phyloP scores from a whole-genome alignment of 164 flowering plant species.

The Vitis rupestris region DNA sequence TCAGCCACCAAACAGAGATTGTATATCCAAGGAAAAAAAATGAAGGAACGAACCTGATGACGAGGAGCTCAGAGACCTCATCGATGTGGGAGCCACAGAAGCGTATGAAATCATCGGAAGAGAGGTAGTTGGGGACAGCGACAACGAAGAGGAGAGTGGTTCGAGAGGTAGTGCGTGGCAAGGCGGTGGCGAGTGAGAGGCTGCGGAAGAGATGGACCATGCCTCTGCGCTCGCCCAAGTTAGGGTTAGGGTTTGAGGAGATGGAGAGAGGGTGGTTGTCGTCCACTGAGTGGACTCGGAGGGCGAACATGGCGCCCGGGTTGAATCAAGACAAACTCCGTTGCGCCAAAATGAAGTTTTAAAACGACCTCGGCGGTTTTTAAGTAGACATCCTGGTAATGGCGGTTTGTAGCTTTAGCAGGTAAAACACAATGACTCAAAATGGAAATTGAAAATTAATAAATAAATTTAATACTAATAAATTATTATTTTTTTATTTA shows the following conservation, averaged over 20 bases:
- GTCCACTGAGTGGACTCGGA: slow-evolving; percentile 83
- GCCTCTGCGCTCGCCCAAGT: slow-evolving; percentile 62
- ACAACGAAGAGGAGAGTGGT: slow-evolving; percentile 63
- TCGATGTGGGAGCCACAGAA: slow-evolving; percentile 60
- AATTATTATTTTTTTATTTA: too few relatives aligned
- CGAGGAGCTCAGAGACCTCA: slow-evolving; percentile 44
- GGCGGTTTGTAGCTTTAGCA: too few relatives aligned
- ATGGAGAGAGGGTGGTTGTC: slow-evolving; percentile 31
- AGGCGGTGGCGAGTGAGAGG: slow-evolving; percentile 23
- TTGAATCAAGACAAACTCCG: slow-evolving; percentile 9
- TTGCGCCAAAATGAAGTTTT: background rate
- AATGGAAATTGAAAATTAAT: too few relatives aligned
- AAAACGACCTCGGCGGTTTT: too few relatives aligned
- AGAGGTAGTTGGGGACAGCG: slow-evolving; percentile 79
- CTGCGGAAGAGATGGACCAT: slow-evolving; percentile 77
- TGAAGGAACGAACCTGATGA: slow-evolving; percentile 51
- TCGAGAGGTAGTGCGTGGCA: slow-evolving; percentile 34
- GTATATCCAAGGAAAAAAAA: background rate
- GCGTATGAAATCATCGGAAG: slow-evolving; percentile 59
- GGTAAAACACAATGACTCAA: too few relatives aligned
- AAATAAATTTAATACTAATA: too few relatives aligned
- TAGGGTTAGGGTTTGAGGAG: slow-evolving; percentile 21
- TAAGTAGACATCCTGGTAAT: too few relatives aligned
- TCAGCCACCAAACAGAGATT: background rate
- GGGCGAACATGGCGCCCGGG: slow-evolving; percentile 52